phyloP scores from a whole-genome alignment of 2,329 filamentous ascomycete species.

The Clarireedia monteithiana region DNA sequence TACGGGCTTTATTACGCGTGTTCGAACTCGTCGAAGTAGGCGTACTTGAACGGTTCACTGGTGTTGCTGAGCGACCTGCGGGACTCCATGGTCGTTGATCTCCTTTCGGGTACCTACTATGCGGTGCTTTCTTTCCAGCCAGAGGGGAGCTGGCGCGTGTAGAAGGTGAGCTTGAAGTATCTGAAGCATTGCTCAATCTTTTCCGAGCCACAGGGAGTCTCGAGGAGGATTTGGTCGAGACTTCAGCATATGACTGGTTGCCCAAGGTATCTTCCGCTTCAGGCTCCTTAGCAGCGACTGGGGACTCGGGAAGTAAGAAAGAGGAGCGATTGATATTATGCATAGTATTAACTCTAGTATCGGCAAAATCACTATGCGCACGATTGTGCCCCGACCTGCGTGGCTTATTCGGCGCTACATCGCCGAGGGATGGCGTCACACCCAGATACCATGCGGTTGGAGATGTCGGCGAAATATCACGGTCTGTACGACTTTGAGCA shows the following conservation, averaged over 20 bases:
- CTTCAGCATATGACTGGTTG: not conserved
- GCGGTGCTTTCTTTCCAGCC: constrained; percentile 34
- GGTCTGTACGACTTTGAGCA: constrained; percentile 45
- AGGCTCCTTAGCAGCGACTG: not conserved
- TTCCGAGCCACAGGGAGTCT: constrained; percentile 23
- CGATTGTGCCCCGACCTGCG: constrained; percentile 37
- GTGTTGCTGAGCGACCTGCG: constrained; percentile 14
- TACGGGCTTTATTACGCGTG: constrained; percentile 19
- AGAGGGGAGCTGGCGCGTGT: constrained; percentile 39
- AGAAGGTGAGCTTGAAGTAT: constrained; percentile 32
- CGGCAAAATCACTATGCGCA: constrained; percentile 53
- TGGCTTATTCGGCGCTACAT: constrained; percentile 22
- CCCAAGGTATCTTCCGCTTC: not conserved
- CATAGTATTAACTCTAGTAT: constrained; percentile 25
- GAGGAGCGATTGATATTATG: constrained; percentile 5
- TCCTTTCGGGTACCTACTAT: constrained; percentile 21
- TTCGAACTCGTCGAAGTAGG: constrained; percentile 17
- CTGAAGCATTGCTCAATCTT: constrained; percentile 33
- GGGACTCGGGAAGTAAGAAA: constrained; percentile 2
- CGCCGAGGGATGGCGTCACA: constrained; percentile 36
- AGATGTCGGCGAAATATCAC: constrained; percentile 51
- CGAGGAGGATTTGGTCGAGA: constrained; percentile 13
- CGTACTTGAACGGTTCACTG: constrained; percentile 36
- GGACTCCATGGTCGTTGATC: constrained; percentile 25
- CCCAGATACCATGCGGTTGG: constrained; percentile 59